Evolutionary conservation across 352 stramenopile genomes (phyloP).

Genomic region (Pythium dissotocum): DNA sequence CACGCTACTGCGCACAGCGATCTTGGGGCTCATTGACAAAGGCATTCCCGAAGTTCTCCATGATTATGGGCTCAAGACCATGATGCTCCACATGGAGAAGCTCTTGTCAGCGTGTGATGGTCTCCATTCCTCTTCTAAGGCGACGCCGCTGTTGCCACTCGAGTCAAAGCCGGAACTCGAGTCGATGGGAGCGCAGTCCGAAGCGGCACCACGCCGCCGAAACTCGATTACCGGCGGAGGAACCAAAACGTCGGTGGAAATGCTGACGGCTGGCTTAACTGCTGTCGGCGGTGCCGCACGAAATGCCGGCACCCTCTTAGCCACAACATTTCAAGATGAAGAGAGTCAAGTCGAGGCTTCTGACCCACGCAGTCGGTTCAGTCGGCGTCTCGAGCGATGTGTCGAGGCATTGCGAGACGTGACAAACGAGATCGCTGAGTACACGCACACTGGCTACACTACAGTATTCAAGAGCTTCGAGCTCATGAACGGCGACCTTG

Average conservation of each 20-base stretch:
- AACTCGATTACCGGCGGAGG: neutral
- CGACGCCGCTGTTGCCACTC: neutral
- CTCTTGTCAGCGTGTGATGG: neutral
- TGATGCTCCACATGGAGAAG: conserved; percentile 22
- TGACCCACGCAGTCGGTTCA: neutral
- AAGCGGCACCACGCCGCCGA: neutral
- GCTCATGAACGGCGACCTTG: conserved; percentile 24
- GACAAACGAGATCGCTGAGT: conserved; percentile 15
- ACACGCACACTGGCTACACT: conserved; percentile 17
- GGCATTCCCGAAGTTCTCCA: conserved; percentile 30
- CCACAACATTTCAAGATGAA: neutral
- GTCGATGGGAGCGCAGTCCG: neutral
- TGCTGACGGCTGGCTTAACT: conserved; percentile 16
- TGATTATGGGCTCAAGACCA: conserved; percentile 26
- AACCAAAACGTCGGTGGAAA: conserved; percentile 11
- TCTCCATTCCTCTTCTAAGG: neutral
- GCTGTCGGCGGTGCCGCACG: conserved; percentile 14
- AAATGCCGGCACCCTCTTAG: conserved; percentile 8
- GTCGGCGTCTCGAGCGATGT: conserved; percentile 4
- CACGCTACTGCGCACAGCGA: conserved; percentile 28
- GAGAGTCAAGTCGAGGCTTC: neutral
- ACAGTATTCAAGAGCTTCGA: conserved; percentile 29
- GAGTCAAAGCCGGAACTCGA: neutral
- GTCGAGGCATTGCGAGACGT: conserved; percentile 12
- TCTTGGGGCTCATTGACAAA: conserved; percentile 36